Base-by-base conservation (phyloP, 257 asterid genomes). In the Scutellaria barbata region DNA sequence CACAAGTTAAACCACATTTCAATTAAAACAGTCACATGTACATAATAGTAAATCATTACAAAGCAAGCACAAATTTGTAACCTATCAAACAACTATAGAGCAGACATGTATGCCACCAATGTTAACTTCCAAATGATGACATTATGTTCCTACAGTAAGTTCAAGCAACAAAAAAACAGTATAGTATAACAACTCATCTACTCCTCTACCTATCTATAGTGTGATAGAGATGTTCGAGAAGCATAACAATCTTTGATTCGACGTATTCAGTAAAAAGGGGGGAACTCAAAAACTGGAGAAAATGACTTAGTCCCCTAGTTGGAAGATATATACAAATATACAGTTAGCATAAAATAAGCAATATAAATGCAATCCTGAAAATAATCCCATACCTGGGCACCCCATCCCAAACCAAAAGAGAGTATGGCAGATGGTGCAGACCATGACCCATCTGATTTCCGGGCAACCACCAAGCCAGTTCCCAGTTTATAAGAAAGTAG, bases 351-450 rank as follows among this genome's bases (percentile, higher is more conserved):
- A 4, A 69, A 63, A 45, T 16, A 42, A 56, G 45, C 45, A 43
- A 50, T 8, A 54, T 7, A 52, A 66, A 76, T 20, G 33, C n/a
- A 35, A 33, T 41, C 16, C 35, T 7, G 48, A 42, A 73, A 70
- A 51, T 13, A 39, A 22, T 40, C 7, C 51, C 56, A 71, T 79
- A 91, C 99, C 98, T 95, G 98, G 6, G 99, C 95, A 66, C 99
- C 99, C 97, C 99, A 95, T 68, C 99, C 99, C 79, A 95, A 77
- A 71, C 99, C 99, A 76, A 84, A 86, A 37, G 98, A 95, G 42
- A 84, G 75, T 65, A 95, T 85, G 79, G 98, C 97, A 76, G 99
- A 95, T 69, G 98, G 98, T 72, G 99, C 98, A 63, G 99, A 95
- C 99, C 99, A 95, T 18, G 98, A 90, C 37, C 99, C 98, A 81